phyloP scores from a whole-genome alignment of 441 rosid genomes.

The Eruca vesicaria region DNA sequence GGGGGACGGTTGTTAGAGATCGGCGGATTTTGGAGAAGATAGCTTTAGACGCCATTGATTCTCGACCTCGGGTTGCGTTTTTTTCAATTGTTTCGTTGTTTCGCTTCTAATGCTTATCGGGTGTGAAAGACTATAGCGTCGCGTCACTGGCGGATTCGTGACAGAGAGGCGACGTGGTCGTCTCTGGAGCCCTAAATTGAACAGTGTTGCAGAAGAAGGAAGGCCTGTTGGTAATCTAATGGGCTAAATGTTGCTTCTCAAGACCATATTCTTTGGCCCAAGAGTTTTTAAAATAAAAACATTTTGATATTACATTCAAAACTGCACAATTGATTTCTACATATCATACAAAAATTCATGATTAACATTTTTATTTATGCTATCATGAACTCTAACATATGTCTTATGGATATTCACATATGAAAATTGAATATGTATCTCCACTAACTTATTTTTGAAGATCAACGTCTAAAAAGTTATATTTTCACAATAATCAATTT shows the following conservation, averaged over 20 bases:
- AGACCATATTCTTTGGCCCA: neutral
- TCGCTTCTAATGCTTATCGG: neutral
- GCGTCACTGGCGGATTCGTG: constrained; percentile 30
- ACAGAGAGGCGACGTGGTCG: constrained; percentile 31
- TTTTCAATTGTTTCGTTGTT: neutral
- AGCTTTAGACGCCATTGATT: constrained; percentile 32
- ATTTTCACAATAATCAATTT: too few relatives aligned
- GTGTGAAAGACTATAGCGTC: constrained; percentile 17
- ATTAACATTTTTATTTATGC: neutral
- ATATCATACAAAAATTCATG: neutral
- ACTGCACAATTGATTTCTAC: neutral
- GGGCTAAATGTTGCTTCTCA: neutral
- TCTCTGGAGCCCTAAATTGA: constrained; percentile 29
- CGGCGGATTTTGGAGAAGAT: constrained; percentile 28
- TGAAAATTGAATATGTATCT: too few relatives aligned
- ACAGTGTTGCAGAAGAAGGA: neutral
- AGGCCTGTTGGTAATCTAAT: constrained; percentile 5
- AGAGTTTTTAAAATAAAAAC: neutral
- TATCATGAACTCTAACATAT: neutral
- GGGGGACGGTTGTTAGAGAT: constrained; percentile 10
- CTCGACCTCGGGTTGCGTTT: too few relatives aligned
- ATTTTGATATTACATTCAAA: neutral
- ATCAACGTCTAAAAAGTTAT: neutral
- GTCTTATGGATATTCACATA: too few relatives aligned
- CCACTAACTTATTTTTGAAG: neutral